A percentile compares a stretch with the other conserved stretches of the same genome.
These are phyloP conservation scores for Phellopilus nigrolimitatus DNA, from an alignment of 1,284 basidiomycete genomes.

Conservation along the genomic window DNA sequence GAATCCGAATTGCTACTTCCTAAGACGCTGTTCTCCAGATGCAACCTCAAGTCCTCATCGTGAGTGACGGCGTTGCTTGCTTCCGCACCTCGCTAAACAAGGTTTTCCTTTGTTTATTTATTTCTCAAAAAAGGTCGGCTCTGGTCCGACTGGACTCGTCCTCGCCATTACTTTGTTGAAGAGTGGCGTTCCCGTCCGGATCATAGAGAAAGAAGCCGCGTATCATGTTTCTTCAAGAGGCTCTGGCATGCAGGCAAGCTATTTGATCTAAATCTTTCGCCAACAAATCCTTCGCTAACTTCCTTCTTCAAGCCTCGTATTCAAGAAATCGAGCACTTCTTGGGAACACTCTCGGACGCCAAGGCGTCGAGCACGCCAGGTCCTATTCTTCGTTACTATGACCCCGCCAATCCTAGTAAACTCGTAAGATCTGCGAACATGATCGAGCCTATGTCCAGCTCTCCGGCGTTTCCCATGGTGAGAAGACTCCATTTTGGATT, in stretches of 20 bases:
- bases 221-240: slow-evolving; percentile 8
- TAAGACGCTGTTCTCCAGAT: background rate
- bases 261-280: no score
- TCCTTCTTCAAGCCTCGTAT: slow-evolving; percentile 15
- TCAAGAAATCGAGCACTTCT: slow-evolving; percentile 17
- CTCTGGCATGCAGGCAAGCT: slow-evolving; percentile 4
- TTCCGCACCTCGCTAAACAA: no score
- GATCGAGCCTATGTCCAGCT: background rate
- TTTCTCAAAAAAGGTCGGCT: slow-evolving; percentile 16
- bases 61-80: background rate
- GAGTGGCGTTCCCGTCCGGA: slow-evolving; percentile 15
- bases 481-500: background rate
- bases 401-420: background rate
- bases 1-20: no score
- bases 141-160: slow-evolving; percentile 15
- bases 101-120: slow-evolving; percentile 39
- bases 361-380: background rate
- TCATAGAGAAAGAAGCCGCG: slow-evolving; percentile 16
- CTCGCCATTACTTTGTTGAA: slow-evolving; percentile 16
- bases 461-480: slow-evolving; percentile 16
- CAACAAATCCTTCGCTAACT: no score
- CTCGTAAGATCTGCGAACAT: background rate
- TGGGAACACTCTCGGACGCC: slow-evolving; percentile 8
- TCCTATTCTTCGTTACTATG: slow-evolving; percentile 5
- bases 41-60: slow-evolving; percentile 2